Evolutionary conservation across 345 rosid species (phyloP), one percentile per base, ranked within the genome.

Genomic region (Jatropha curcas): DNA sequence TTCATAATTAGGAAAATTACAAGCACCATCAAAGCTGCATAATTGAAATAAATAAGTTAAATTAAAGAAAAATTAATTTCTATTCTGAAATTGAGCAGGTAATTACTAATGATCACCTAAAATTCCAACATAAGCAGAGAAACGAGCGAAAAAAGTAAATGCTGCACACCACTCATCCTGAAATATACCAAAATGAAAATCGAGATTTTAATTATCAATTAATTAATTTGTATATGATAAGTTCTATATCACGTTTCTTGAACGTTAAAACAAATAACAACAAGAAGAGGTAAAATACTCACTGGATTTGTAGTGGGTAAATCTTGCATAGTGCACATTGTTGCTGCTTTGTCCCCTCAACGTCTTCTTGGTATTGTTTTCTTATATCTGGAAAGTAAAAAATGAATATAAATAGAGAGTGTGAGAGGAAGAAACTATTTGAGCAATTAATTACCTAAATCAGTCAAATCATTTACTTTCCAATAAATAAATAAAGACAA

Each of bases 241-340:
- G n/a, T n/a, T n/a, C n/a, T n/a, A n/a, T n/a, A n/a, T n/a, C n/a
- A n/a, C n/a, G n/a, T n/a, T n/a, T n/a, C n/a, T n/a, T n/a, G n/a
- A n/a, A n/a, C n/a, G n/a, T n/a, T n/a, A n/a, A n/a, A n/a, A n/a
- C n/a, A n/a, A n/a, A n/a, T n/a, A 27, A 5, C 4, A 59, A 59
- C 5, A 8, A 25, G 4, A 39, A 39, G 39, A 4, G 39, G 11
- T 43, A 43, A 43, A 43, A 13, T n/a, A 39, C 50, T 75, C 39
- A 70, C 79, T 55, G 75, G 65, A 30, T 59, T 33, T 30, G 14
- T 8, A 16, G 34, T 4, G 35, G 65, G 7, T 19, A 33, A 19
- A 20, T 31, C 20, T 28, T 30, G n/a, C n/a, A 57, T 34, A 6
- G 83, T 76, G 53, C 79, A 55, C 82, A 78, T 67, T 79, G 52